Base-by-base conservation (phyloP, 371 early-diverging fungal genomes). In the Mucor irregularis region DNA sequence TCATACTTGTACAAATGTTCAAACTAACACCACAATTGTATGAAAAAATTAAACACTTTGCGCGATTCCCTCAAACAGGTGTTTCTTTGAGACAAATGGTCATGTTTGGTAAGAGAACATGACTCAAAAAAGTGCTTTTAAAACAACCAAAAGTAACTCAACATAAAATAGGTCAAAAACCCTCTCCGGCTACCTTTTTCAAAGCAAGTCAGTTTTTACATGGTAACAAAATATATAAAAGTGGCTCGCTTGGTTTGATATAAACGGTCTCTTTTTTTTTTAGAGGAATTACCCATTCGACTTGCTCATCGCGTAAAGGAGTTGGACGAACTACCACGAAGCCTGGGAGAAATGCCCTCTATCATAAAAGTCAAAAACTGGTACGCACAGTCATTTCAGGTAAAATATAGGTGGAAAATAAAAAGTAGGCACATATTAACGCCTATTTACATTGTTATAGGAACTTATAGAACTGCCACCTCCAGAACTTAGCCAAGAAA, bases 251-350 rank as follows among this genome's bases (percentile, higher is more conserved):
- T 30, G 16, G 21, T 13, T 14, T 5, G 24, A 19, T 16, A 50
- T 7, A 52, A 21, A 25, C 8, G 24, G 17, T 5, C 6, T 19
- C 16, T 33, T 10, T 49, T 22, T 48, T 21, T 38, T 1, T n/a
- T 22, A 78, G 90, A 94, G 79, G 98, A 98, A 71, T 74, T 98
- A 39, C 96, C 97, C 14, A 91, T 98, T 54, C 90, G 98, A 11
- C 75, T 98, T n/a, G 96, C 98, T 0, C 95, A 94, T 62, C 85
- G 98, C 34, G 96, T 96, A 14, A 94, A 95, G 39, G 98, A 98
- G 69, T 82, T 98, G 33, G 97, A 96, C 47, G 86, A 89, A 53
- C 79, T 96, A 22, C 98, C 98, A 0, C 78, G 90, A 57, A 82
- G 81, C 58, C 80, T 98, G 19, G 88, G 87, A 50, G 82, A 89